Base-by-base conservation (phyloP, 1,284 basidiomycete genomes). In the Cryptococcus sp. region DNA sequence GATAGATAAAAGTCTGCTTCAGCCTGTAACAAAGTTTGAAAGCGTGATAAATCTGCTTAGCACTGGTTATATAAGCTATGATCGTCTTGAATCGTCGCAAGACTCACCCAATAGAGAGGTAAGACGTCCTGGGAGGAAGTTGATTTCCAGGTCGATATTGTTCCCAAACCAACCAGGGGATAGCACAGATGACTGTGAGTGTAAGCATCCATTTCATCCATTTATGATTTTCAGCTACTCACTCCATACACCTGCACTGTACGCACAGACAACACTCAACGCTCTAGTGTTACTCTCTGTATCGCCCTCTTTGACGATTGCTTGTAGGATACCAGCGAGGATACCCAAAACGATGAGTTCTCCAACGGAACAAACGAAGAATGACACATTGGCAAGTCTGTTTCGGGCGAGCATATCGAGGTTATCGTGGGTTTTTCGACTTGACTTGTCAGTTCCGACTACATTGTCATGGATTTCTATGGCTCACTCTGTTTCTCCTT, bases 231-330 rank as follows among this genome's bases (percentile, higher is more conserved):
- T 41, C 38, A 41, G 49, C 42, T 32, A 78, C 85, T 64, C 71
- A 86, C 87, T 68, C 87, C 88, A 89, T 2, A 86, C 80, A 10
- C 81, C 87, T 2, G 87, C 87, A 14, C 86, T 81, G 69, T 88
- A 89, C 0, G 85, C 88, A 66, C 87, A 87, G 35, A 87, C 78
- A 2, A 85, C 83, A 67, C 82, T 60, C 54, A 91, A 86, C 11
- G 88, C 90, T 62, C 86, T 86, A 61, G 89, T 88, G 65, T 93
- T 93, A 66, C 87, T 87, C 58, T 93, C 87, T 53, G 86, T 79
- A 66, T 90, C 89, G 52, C 81, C 81, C 2, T 84, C 81, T 49
- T 83, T 65, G 55, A 70, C 80, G 46, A 90, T 70, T 1, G 80
- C 87, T 69, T 86, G 83, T 13, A 90, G 77, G 46, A 90, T 89